A percentile compares a stretch with the other conserved stretches of the same genome.
Evolutionary conservation across 768 basidiomycete species (phyloP).

Genomic region (Ramaria sp.): DNA sequence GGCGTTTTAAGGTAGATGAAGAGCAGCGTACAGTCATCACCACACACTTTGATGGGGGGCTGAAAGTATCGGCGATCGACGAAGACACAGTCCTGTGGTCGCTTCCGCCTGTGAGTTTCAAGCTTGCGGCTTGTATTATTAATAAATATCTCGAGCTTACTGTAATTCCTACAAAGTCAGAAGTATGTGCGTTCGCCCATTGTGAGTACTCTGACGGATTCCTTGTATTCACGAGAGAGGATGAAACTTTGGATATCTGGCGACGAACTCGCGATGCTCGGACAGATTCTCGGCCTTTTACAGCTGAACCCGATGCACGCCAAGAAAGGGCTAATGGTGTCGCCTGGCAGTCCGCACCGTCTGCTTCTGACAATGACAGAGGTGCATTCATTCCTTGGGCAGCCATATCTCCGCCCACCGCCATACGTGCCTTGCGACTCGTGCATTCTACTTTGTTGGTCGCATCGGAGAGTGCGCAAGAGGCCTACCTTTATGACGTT

Average conservation of each 20-base stretch:
- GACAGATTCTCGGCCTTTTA: neutral
- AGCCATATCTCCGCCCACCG: conserved; percentile 35
- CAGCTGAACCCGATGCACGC: neutral
- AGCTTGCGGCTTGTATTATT: neutral
- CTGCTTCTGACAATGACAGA: neutral
- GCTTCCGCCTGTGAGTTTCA: conserved; percentile 38
- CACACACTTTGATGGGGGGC: conserved; percentile 43
- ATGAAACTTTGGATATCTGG: conserved; percentile 62
- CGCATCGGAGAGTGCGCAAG: conserved; percentile 22
- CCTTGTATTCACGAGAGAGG: conserved; percentile 54
- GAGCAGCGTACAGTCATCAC: conserved; percentile 46
- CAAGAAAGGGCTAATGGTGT: neutral
- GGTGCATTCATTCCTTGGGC: conserved; percentile 49
- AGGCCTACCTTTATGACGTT: conserved; percentile 47
- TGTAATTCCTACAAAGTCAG: conserved; percentile 20
- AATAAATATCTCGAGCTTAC: neutral
- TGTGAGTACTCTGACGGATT: conserved; percentile 66
- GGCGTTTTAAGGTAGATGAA: conserved; percentile 73
- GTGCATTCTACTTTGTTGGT: conserved; percentile 57
- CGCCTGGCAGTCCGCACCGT: conserved; percentile 2
- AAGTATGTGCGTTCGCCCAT: conserved; percentile 49
- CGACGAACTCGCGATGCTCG: conserved; percentile 18
- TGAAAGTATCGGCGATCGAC: conserved; percentile 47
- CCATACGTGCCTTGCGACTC: conserved; percentile 48
- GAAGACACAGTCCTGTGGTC: conserved; percentile 46